phyloP scores from a whole-genome alignment of 2,329 filamentous ascomycete genomes.

The Claviceps humidiphila region DNA sequence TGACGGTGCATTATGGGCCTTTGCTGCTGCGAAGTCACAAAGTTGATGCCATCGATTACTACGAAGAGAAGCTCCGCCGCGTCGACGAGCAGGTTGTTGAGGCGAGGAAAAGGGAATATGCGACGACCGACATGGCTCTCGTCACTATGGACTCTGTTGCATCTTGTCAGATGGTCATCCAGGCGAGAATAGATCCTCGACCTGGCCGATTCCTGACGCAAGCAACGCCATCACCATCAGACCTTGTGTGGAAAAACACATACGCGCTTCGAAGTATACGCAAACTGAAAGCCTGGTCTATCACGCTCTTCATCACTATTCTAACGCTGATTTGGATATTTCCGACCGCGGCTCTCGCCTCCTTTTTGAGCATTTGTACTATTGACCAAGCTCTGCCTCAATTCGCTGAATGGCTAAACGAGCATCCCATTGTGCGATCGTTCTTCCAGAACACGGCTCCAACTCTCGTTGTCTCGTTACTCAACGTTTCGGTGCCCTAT shows the following conservation, averaged over 20 bases:
- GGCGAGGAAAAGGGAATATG: slow-evolving; percentile 63
- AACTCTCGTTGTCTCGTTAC: slow-evolving; percentile 69
- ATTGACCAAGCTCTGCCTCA: slow-evolving; percentile 60
- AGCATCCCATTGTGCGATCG: slow-evolving; percentile 57
- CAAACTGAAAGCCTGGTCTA: slow-evolving; percentile 65
- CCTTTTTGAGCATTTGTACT: slow-evolving; percentile 66
- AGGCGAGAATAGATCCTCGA: slow-evolving; percentile 82
- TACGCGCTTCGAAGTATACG: slow-evolving; percentile 65
- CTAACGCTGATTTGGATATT: slow-evolving; percentile 82
- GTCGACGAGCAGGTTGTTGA: slow-evolving; percentile 62
- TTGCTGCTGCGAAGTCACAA: slow-evolving; percentile 57
- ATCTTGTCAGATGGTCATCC: slow-evolving; percentile 86
- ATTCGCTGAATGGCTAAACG: slow-evolving; percentile 52
- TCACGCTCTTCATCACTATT: slow-evolving; percentile 71
- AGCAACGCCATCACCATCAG: slow-evolving; percentile 72
- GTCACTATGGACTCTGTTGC: slow-evolving; percentile 96
- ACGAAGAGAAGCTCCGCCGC: slow-evolving; percentile 68
- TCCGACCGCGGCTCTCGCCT: slow-evolving; percentile 66
- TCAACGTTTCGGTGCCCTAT: slow-evolving; percentile 84
- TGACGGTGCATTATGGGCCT: slow-evolving; percentile 66
- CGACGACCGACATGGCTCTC: slow-evolving; percentile 74
- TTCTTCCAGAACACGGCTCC: slow-evolving; percentile 81
- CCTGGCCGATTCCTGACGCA: slow-evolving; percentile 78
- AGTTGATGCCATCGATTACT: slow-evolving; percentile 89
- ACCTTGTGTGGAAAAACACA: slow-evolving; percentile 92